These are phyloP conservation scores for Russula compacta DNA, from an alignment of 768 basidiomycete species.

Conservation along the genomic window DNA sequence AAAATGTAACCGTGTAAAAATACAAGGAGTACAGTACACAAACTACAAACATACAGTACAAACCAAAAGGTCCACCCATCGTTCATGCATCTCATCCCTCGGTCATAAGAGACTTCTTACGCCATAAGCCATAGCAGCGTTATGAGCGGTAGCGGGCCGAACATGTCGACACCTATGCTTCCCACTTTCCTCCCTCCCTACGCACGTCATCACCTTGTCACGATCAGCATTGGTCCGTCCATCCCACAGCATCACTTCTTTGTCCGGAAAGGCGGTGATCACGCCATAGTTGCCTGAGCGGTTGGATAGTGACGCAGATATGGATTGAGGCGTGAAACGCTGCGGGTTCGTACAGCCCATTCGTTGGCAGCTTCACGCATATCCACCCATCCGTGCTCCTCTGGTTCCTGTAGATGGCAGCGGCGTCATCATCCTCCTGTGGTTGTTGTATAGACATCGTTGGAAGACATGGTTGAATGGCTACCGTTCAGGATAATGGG, in stretches of 20 bases:
- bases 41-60: too few species aligned
- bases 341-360: not conserved
- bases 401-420: not conserved
- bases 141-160: too few species aligned
- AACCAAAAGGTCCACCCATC: too few species aligned
- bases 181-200: not conserved
- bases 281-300: constrained; percentile 1
- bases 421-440: not conserved
- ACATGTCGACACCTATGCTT: constrained; percentile 4
- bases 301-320: not conserved
- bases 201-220: constrained; percentile 21
- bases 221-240: constrained; percentile 18
- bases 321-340: not conserved
- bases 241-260: constrained; percentile 10
- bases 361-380: not conserved
- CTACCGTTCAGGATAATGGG: not conserved
- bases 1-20: too few species aligned
- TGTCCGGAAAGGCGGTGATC: not conserved
- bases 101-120: too few species aligned
- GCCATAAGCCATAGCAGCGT: too few species aligned
- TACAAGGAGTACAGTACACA: too few species aligned
- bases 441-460: not conserved
- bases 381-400: not conserved
- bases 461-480: not conserved
- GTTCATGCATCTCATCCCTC: too few species aligned